These are phyloP conservation scores for Verticillium albo-atrum DNA, from an alignment of 2,329 filamentous ascomycete species.

Conservation along the genomic window DNA sequence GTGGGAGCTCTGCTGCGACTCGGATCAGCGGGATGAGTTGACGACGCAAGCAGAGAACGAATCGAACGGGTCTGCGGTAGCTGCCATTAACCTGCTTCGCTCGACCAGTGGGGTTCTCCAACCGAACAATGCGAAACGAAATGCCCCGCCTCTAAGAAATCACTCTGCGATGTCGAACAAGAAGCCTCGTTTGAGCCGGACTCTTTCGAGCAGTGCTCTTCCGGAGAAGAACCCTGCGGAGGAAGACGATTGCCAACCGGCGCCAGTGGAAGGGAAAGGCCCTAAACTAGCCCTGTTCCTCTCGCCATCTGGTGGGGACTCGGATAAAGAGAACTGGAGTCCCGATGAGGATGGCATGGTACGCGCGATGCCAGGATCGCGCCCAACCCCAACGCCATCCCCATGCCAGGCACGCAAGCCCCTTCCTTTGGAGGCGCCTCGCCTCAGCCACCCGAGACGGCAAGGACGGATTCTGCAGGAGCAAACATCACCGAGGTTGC, in stretches of 20 bases:
- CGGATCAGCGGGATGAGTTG: constrained; percentile 71
- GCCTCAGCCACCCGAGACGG: constrained; percentile 32
- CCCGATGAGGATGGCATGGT: constrained; percentile 38
- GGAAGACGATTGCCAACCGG: background rate
- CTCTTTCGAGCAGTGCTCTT: constrained; percentile 58
- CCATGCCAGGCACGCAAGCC: constrained; percentile 23
- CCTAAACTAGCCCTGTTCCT: constrained; percentile 33
- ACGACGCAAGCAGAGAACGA: constrained; percentile 80
- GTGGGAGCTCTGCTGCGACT: constrained; percentile 89
- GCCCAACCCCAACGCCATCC: constrained; percentile 15
- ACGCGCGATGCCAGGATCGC: background rate
- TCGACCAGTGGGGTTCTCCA: constrained; percentile 56
- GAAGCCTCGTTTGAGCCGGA: constrained; percentile 57
- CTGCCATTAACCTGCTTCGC: constrained; percentile 75
- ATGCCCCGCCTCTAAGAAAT: constrained; percentile 34
- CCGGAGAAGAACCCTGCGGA: constrained; percentile 38
- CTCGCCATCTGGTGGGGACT: constrained; percentile 48
- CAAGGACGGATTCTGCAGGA: constrained; percentile 36
- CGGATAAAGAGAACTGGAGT: constrained; percentile 92
- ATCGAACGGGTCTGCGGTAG: constrained; percentile 71
- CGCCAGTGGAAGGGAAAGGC: background rate
- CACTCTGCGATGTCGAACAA: constrained; percentile 36
- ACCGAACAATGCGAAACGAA: constrained; percentile 61
- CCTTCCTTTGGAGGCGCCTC: constrained; percentile 22
- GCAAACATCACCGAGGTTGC: constrained; percentile 25